Evolutionary conservation across 148 eudicot genomes (phyloP).

Genomic region (Fagopyrum homotropicum): DNA sequence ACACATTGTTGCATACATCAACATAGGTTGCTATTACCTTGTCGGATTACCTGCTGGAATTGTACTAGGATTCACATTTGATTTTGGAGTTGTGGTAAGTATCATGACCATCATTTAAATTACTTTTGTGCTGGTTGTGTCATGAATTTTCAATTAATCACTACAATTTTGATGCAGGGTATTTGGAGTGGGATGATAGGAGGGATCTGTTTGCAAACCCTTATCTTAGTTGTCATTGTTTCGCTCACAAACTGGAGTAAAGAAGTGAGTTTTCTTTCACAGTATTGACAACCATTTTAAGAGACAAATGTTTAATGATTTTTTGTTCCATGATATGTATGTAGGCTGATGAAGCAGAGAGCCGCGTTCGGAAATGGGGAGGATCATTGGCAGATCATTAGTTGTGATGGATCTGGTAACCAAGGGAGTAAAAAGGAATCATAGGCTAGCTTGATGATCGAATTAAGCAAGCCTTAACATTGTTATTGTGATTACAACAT

Average conservation of each 20-base stretch:
- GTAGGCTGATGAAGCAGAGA: slow-evolving; percentile 62
- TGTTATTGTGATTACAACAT: background rate
- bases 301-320: background rate
- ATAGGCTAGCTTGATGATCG: background rate
- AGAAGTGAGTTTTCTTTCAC: slow-evolving; percentile 39
- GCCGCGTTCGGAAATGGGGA: slow-evolving; percentile 66
- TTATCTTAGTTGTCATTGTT: slow-evolving; percentile 40
- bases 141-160: background rate
- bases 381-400: slow-evolving; percentile 41
- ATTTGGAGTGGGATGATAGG: slow-evolving; percentile 87
- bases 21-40: slow-evolving; percentile 66
- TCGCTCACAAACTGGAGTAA: slow-evolving; percentile 60
- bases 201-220: slow-evolving; percentile 65
- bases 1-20: slow-evolving; percentile 62
- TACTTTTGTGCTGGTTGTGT: background rate
- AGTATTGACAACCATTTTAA: background rate
- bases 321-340: slow-evolving; percentile 9
- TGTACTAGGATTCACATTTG: slow-evolving; percentile 52
- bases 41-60: slow-evolving; percentile 78
- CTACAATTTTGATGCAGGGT: slow-evolving; percentile 38
- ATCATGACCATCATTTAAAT: background rate
- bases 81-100: slow-evolving; percentile 49
- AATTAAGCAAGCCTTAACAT: background rate
- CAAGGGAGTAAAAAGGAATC: background rate
- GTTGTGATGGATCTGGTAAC: slow-evolving; percentile 6